Base-by-base conservation (phyloP, 2,329 filamentous ascomycete genomes). In the Colletotrichum orchidophilum region DNA sequence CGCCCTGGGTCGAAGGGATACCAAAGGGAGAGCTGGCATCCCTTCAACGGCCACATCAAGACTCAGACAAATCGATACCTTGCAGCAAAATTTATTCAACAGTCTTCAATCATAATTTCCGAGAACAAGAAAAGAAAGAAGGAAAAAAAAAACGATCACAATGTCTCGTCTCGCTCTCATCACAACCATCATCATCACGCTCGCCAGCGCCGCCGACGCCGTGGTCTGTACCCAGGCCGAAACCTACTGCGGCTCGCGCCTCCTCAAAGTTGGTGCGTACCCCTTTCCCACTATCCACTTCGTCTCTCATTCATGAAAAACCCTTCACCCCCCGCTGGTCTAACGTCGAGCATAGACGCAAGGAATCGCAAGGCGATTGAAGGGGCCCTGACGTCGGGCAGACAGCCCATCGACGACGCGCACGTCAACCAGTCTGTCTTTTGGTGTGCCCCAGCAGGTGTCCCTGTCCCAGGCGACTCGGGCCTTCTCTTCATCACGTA, bases 401-500 rank as follows among this genome's bases (percentile, higher is more conserved):
- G 66, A 4, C 69, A 71, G 21, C 9, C 46, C 33, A 53, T 57
- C n/a, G 65, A 71, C 66, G 65, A 71, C 3, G 65, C 65, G 1
- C 65, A 64, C 46, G 35, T 60, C 7, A n/a, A 18, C 1, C 53
- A 70, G 35, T 71, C 69, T 29, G 65, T 71, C 9, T 71, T 70
- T 46, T 71, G 64, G 64, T 71, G 69, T 35, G 65, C 62, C 6
- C 69, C 69, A 8, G 5, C 65, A 1, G 69, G 69, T 0, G 59
- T 71, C 8, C 69, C 69, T 0, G 69, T 67, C 1, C 64, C 69
- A 0, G 54, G 65, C n/a, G 53, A 69, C 24, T 64, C 69, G 0
- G 69, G 66, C 0, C 7, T 71, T 11, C 59, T 71, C 1, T 70
- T 68, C 11, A 35, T 71, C 18, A 71, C 69, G n/a, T 70, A 70